Evolutionary conservation across 2,329 filamentous ascomycete genomes (phyloP).

Genomic region (Colletotrichum costaricense): DNA sequence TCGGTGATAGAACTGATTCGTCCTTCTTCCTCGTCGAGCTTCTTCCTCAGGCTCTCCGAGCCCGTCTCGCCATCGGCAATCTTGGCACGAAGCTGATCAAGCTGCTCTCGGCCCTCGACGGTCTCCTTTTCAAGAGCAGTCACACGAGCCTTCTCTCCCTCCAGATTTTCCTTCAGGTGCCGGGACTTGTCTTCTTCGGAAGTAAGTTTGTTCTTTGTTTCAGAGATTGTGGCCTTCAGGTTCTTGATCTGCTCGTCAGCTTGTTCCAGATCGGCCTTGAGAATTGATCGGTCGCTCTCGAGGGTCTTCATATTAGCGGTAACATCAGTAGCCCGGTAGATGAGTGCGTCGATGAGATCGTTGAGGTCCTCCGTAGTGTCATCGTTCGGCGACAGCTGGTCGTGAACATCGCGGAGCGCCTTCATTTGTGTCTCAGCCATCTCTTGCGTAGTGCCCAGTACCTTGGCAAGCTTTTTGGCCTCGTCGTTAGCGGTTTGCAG

Average conservation of each 20-base stretch:
- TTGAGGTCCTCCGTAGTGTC: slow-evolving; percentile 65
- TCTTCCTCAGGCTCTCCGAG: slow-evolving; percentile 80
- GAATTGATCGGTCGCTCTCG: slow-evolving; percentile 68
- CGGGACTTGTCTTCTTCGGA: slow-evolving; percentile 62
- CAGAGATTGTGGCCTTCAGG: slow-evolving; percentile 67
- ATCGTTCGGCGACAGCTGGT: slow-evolving; percentile 66
- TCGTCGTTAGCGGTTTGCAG: slow-evolving; percentile 67
- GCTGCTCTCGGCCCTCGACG: slow-evolving; percentile 74
- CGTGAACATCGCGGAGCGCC: slow-evolving; percentile 68
- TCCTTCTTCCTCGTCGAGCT: slow-evolving; percentile 79
- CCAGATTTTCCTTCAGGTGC: slow-evolving; percentile 64
- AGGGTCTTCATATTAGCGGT: slow-evolving; percentile 69
- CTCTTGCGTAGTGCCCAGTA: slow-evolving; percentile 62
- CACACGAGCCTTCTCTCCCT: slow-evolving; percentile 65
- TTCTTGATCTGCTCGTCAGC: slow-evolving; percentile 65
- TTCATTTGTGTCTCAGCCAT: slow-evolving; percentile 62
- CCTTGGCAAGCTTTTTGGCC: slow-evolving; percentile 61
- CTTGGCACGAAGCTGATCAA: slow-evolving; percentile 75
- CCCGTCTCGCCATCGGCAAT: slow-evolving; percentile 87
- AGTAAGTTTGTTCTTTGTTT: slow-evolving; percentile 63
- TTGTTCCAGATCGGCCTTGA: slow-evolving; percentile 72
- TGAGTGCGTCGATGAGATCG: slow-evolving; percentile 70
- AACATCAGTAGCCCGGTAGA: slow-evolving; percentile 67
- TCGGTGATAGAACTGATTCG: slow-evolving; percentile 75
- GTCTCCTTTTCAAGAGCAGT: slow-evolving; percentile 67